Conservation (phyloP, 306 rosid genomes). For the Rubus parviflorus region DNA sequence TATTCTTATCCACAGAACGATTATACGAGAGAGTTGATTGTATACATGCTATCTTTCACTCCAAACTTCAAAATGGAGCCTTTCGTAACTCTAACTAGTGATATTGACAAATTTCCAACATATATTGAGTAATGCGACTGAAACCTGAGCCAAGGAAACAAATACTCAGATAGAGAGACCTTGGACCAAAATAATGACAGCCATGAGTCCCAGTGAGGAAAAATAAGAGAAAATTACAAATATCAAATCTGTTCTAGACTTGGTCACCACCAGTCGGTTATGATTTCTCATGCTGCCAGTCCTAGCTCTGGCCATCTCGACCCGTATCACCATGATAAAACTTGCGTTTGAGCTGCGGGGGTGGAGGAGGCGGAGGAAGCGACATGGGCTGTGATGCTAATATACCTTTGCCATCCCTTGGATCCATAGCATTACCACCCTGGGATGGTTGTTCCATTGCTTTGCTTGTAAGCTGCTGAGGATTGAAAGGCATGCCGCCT, state of each 20-base stretch:
- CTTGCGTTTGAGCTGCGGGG: slow-evolving; percentile 53
- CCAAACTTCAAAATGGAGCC: not conserved
- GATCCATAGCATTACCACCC: slow-evolving; percentile 57
- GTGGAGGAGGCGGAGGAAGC: slow-evolving; percentile 67
- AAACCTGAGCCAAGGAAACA: slow-evolving; percentile 4
- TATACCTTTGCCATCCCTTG: slow-evolving; percentile 73
- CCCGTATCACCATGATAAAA: slow-evolving; percentile 57
- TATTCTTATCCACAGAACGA: not conserved
- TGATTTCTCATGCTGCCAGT: slow-evolving; percentile 60
- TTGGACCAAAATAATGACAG: not conserved
- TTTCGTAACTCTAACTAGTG: no score
- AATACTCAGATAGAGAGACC: not conserved
- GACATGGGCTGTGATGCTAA: slow-evolving; percentile 60
- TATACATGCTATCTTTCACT: not conserved
- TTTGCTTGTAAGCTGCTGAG: slow-evolving; percentile 31
- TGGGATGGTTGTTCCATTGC: slow-evolving; percentile 46
- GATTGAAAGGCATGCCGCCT: slow-evolving; percentile 33
- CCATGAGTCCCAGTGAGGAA: slow-evolving; percentile 17
- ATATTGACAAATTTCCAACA: not conserved
- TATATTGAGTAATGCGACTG: not conserved
- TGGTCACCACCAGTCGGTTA: slow-evolving; percentile 46
- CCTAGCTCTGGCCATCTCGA: slow-evolving; percentile 62
- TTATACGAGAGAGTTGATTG: not conserved
- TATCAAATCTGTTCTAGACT: slow-evolving; percentile 24
- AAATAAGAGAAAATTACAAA: not conserved